These are phyloP conservation scores for Fusarium sp. DNA, from an alignment of 2,329 filamentous ascomycete genomes.

Conservation along the genomic window DNA sequence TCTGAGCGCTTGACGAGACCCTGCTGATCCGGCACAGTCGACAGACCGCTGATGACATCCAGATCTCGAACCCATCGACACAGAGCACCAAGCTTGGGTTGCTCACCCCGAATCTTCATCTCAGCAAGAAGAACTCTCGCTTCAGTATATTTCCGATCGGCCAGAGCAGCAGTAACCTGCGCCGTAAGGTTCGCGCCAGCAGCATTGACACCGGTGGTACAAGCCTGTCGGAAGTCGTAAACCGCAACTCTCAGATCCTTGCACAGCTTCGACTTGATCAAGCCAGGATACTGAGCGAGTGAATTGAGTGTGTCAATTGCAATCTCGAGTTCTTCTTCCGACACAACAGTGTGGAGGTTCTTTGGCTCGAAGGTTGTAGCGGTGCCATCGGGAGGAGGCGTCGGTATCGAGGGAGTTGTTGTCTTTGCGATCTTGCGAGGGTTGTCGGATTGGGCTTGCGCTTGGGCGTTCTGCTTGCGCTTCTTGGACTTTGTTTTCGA, in stretches of 20 bases:
- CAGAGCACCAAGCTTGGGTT: slow-evolving; percentile 74
- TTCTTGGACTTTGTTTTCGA: slow-evolving; percentile 59
- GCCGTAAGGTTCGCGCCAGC: slow-evolving; percentile 72
- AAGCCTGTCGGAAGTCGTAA: slow-evolving; percentile 75
- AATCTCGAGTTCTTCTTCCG: slow-evolving; percentile 73
- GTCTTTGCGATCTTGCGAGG: slow-evolving; percentile 56
- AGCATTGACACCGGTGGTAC: slow-evolving; percentile 72
- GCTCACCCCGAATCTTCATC: slow-evolving; percentile 74
- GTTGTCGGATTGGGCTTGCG: slow-evolving; percentile 48
- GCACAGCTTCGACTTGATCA: slow-evolving; percentile 77
- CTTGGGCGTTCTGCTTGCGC: slow-evolving; percentile 54
- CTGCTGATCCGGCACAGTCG: slow-evolving; percentile 62
- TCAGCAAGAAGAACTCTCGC: slow-evolving; percentile 73
- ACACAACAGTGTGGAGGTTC: slow-evolving; percentile 65
- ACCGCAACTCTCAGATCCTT: slow-evolving; percentile 74
- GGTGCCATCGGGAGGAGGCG: slow-evolving; percentile 51
- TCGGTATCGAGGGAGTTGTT: slow-evolving; percentile 38
- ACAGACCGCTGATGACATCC: slow-evolving; percentile 74
- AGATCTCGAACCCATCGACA: slow-evolving; percentile 79
- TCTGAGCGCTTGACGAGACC: slow-evolving; percentile 52
- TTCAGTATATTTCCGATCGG: slow-evolving; percentile 73
- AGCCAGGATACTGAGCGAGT: slow-evolving; percentile 66
- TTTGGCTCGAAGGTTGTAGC: slow-evolving; percentile 56
- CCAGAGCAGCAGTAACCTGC: slow-evolving; percentile 72
- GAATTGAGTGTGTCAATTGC: slow-evolving; percentile 71